A percentile compares a stretch with the other conserved stretches of the same genome.
Evolutionary conservation across 2,329 filamentous ascomycete species (phyloP).

Genomic region (Sporothrix protearum): DNA sequence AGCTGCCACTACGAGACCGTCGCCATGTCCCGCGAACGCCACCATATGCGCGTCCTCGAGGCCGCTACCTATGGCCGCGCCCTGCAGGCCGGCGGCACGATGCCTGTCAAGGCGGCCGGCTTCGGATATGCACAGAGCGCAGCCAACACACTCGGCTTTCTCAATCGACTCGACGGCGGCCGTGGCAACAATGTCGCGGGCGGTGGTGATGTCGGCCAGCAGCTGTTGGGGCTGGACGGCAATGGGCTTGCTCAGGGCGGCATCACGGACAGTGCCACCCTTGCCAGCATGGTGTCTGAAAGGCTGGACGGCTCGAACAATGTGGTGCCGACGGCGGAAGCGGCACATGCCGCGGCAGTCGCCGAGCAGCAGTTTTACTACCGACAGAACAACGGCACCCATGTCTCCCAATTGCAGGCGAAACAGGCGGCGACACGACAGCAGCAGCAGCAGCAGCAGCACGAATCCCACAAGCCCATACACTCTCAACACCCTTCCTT

Average conservation of each 20-base stretch:
- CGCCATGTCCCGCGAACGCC: slow-evolving; percentile 41
- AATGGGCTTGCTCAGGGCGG: neutral
- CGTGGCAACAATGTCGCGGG: slow-evolving; percentile 15
- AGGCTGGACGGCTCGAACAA: neutral
- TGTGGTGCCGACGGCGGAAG: neutral
- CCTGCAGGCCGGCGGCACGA: slow-evolving; percentile 33
- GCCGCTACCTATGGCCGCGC: slow-evolving; percentile 26
- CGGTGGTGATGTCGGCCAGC: neutral
- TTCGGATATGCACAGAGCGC: slow-evolving; percentile 54
- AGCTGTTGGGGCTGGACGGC: slow-evolving; percentile 31
- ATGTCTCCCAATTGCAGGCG: neutral
- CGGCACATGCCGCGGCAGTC: slow-evolving; percentile 16
- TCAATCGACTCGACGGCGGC: slow-evolving; percentile 52
- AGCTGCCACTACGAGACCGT: slow-evolving; percentile 57
- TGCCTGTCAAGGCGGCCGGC: slow-evolving; percentile 44
- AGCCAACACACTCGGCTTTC: slow-evolving; percentile 52
- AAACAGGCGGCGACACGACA: neutral
- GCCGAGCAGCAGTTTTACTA: slow-evolving; percentile 20
- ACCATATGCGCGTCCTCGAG: slow-evolving; percentile 31
- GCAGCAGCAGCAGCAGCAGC: slow-evolving; percentile 16
- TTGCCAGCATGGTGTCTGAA: slow-evolving; percentile 21
- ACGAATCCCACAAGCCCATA: neutral
- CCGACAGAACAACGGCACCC: slow-evolving; percentile 15
- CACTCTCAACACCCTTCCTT: slow-evolving; percentile 21
- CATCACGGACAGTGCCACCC: neutral